A percentile compares a stretch with the other conserved stretches of the same genome.
phyloP scores from a whole-genome alignment of 2,329 filamentous ascomycete species.

The Trichoderma brevicompactum region DNA sequence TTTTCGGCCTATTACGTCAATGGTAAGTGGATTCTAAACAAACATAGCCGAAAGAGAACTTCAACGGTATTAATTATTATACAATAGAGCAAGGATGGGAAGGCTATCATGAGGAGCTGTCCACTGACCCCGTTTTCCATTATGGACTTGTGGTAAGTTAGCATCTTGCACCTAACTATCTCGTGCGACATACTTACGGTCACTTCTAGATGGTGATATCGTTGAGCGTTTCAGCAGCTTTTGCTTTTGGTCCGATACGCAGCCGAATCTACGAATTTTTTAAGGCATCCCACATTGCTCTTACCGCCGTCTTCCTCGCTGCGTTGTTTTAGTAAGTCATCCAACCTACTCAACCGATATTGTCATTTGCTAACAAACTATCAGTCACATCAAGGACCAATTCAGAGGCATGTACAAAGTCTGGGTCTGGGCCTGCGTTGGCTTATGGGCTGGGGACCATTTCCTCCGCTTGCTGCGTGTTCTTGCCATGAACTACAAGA shows the following conservation, averaged over 20 bases:
- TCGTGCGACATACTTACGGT: not conserved
- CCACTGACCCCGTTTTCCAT: conserved; percentile 9
- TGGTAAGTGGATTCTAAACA: conserved; percentile 13
- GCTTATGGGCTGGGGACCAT: conserved; percentile 52
- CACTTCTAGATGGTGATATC: conserved; percentile 18
- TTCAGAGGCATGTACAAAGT: conserved; percentile 32
- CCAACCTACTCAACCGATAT: not conserved
- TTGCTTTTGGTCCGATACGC: conserved; percentile 26
- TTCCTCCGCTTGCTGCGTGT: conserved; percentile 47
- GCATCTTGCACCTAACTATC: not conserved
- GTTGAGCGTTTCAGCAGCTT: conserved; percentile 19
- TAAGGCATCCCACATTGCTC: conserved; percentile 49
- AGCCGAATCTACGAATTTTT: conserved; percentile 50
- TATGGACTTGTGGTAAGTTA: conserved; percentile 29
- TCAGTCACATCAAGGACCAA: conserved; percentile 31
- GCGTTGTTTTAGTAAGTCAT: conserved; percentile 51
- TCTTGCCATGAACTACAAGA: conserved; percentile 40
- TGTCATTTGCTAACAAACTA: not conserved
- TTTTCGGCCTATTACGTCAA: conserved; percentile 33
- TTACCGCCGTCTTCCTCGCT: conserved; percentile 51
- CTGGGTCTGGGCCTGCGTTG: conserved; percentile 47
- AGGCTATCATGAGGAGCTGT: conserved; percentile 21
- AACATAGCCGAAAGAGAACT: not conserved
- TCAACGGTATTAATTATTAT: not conserved
- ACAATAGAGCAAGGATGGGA: conserved; percentile 30